Conservation (phyloP, 495 filamentous ascomycete genomes). For the Pyrenopolyporus hunteri region DNA sequence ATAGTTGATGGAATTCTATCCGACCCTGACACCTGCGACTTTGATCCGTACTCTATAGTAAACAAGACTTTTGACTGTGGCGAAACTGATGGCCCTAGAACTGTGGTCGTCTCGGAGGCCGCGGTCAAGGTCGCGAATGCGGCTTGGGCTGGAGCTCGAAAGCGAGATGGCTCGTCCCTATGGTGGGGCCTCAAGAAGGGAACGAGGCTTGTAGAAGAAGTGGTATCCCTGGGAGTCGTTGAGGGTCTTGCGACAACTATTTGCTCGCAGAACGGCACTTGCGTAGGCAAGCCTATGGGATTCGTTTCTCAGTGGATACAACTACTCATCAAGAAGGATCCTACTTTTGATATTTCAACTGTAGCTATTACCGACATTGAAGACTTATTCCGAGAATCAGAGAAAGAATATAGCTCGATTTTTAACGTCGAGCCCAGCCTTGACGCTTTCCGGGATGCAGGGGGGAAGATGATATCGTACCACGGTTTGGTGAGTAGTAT, state of each 20-base stretch:
- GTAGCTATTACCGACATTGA: constrained; percentile 18
- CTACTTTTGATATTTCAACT: constrained; percentile 28
- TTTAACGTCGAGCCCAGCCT: constrained; percentile 47
- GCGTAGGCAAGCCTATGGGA: constrained; percentile 7
- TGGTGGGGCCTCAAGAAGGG: constrained; percentile 31
- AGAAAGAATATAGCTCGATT: constrained; percentile 39
- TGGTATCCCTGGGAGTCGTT: background rate
- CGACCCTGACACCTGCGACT: constrained; percentile 45
- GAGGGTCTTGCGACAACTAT: constrained; percentile 25
- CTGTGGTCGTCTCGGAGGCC: constrained; percentile 8
- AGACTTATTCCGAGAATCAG: constrained; percentile 36
- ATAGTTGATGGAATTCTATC: constrained; percentile 46
- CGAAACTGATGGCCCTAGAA: constrained; percentile 8
- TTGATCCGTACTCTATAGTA: constrained; percentile 44
- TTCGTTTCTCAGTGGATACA: constrained; percentile 27
- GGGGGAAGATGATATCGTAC: constrained; percentile 50
- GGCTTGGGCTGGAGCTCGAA: constrained; percentile 35
- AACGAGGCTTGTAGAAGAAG: background rate
- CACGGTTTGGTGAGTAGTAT: constrained; percentile 48
- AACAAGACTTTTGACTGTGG: constrained; percentile 32
- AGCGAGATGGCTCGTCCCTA: constrained; percentile 3
- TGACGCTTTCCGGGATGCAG: constrained; percentile 39
- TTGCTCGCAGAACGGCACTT: constrained; percentile 26
- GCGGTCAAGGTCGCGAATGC: constrained; percentile 29
- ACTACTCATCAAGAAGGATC: constrained; percentile 31